Conservation (phyloP, 225 moss, liverwort and hornwort genomes). For the Bryoerythrophyllum caledonicum region DNA sequence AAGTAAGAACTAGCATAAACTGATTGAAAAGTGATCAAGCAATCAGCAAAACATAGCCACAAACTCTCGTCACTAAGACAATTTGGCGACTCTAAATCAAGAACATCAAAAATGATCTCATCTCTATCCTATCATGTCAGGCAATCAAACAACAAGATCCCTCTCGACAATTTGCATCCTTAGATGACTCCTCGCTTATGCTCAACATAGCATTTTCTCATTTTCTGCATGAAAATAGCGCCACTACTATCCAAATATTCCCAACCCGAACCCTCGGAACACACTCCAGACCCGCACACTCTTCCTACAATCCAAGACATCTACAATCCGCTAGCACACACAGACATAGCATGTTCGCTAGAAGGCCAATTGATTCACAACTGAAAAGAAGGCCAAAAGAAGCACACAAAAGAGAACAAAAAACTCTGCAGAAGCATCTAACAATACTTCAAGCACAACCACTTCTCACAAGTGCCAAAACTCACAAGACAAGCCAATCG, state of each 20-base stretch:
- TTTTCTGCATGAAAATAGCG: constrained; percentile 13
- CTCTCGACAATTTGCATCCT: not conserved
- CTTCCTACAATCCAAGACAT: not conserved
- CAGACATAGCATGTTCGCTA: not conserved
- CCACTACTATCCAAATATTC: constrained; percentile 9
- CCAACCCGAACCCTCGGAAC: not conserved
- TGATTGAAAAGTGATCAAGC: not conserved
- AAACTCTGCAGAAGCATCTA: constrained; percentile 9
- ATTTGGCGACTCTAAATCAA: not conserved
- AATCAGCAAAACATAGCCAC: not conserved
- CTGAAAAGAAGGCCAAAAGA: not conserved
- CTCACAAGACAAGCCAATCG: constrained; percentile 2
- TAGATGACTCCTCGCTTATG: constrained; percentile 8
- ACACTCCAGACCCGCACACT: not conserved
- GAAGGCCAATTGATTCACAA: not conserved
- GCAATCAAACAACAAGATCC: constrained; percentile 7
- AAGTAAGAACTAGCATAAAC: not conserved
- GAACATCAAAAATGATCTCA: constrained; percentile 12
- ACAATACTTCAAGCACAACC: constrained; percentile 16
- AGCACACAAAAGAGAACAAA: not conserved
- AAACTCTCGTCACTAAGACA: not conserved
- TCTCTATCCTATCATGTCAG: not conserved
- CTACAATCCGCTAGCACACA: not conserved
- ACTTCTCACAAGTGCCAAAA: constrained; percentile 1
- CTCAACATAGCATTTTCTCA: too few relatives aligned